Conservation (phyloP, 2,329 filamentous ascomycete species). For the Torrubiella hemipterigena region DNA sequence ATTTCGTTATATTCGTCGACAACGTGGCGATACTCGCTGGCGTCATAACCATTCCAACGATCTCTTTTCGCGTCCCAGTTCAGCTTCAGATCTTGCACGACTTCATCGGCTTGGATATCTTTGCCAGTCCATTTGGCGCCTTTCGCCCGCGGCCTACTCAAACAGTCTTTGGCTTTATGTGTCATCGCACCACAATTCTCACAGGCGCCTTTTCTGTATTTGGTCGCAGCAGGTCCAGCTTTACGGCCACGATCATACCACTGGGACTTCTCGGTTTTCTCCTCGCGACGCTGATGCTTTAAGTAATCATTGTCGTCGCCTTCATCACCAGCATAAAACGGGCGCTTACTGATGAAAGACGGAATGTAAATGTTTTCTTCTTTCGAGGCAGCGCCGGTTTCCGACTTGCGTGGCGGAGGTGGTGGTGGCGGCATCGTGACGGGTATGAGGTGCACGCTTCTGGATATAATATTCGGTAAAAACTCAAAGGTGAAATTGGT, state of each 20-base stretch:
- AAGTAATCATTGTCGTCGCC: slow-evolving; percentile 78
- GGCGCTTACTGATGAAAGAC: slow-evolving; percentile 93
- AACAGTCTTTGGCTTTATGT: slow-evolving; percentile 88
- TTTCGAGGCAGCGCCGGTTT: slow-evolving; percentile 42
- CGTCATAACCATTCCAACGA: slow-evolving; percentile 96
- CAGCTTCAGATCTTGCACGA: slow-evolving; percentile 71
- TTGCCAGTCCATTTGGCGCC: slow-evolving; percentile 87
- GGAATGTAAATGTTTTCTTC: slow-evolving; percentile 99
- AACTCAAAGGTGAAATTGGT: no score
- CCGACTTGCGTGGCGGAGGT: slow-evolving; percentile 20
- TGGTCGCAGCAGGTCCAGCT: slow-evolving; percentile 77
- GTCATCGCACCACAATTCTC: slow-evolving; percentile 98
- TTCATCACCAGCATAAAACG: slow-evolving; percentile 82
- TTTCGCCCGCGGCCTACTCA: slow-evolving; percentile 76
- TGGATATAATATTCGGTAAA: no score
- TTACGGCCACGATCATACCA: slow-evolving; percentile 92
- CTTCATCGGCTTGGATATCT: slow-evolving; percentile 87
- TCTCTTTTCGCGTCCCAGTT: slow-evolving; percentile 97
- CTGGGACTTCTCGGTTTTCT: slow-evolving; percentile 59
- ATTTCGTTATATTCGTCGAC: slow-evolving; percentile 81
- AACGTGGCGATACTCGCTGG: slow-evolving; percentile 74
- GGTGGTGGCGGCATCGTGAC: slow-evolving; percentile 10
- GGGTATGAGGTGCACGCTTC: no score
- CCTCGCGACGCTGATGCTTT: slow-evolving; percentile 69
- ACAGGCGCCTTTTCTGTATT: slow-evolving; percentile 94